Base-by-base conservation (phyloP, 495 filamentous ascomycete species). In the Penicillium roqueforti region DNA sequence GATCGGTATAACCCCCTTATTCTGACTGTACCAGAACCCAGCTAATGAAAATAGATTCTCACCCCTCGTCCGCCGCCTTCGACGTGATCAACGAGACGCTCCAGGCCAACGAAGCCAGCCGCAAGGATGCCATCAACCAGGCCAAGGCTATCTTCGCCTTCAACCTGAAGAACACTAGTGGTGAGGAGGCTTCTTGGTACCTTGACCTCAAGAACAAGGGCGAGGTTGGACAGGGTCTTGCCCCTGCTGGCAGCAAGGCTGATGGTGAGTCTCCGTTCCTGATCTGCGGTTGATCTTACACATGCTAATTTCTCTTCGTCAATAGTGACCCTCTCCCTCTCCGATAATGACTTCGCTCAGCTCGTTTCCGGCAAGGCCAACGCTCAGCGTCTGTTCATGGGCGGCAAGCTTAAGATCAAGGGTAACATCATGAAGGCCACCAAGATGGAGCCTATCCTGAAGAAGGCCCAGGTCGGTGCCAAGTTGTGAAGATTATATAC, bases 391-490 rank as follows among this genome's bases (percentile, higher is more conserved):
- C 72, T 98, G 53, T 98, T 97, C 77, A 97, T 98, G 91, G 80
- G 80, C 7, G 93, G 93, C 65, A 96, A 95, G 80, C 79, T 98
- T 66, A 98, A 97, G 86, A 83, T 97, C 65, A 95, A 91, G 83
- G 93, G 93, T 44, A 90, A 97, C 72, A 85, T 98, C 44, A 97
- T 97, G 95, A 95, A 95, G 83, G 93, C 93, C 22, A 97, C 93
- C 40, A 96, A 95, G 84, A 85, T 93, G 73, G 90, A 96, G 71
- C 90, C 91, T 48, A 84, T 97, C 66, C 76, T 97, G 56, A 91
- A 91, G 81, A 95, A 91, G 78, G 88, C 91, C 54, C 85, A 87
- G 69, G 82, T 79, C 56, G 91, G 88, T 77, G 83, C 90, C 60
- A 96, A 95, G 78, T 77, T 96, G 73, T 92, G 80, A 76, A 73